phyloP scores from a whole-genome alignment of 1,139 yeast species.

The Meyerozyma athensensis region DNA sequence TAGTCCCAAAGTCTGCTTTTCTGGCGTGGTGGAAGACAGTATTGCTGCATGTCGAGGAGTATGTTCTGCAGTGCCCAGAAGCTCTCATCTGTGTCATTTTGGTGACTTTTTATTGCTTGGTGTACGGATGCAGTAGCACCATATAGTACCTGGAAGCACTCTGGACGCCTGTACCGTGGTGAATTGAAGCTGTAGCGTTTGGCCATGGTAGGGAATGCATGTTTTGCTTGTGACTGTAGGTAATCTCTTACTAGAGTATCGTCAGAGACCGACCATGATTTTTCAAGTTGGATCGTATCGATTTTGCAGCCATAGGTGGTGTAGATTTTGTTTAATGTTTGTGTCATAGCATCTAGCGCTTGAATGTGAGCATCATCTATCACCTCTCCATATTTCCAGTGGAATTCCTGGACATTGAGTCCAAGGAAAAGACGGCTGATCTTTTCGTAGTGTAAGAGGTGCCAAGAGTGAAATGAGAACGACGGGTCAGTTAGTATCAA shows the following conservation, averaged over 20 bases:
- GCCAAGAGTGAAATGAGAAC: background rate
- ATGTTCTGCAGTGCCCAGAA: slow-evolving; percentile 30
- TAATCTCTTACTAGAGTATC: slow-evolving; percentile 16
- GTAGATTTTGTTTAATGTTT: slow-evolving; percentile 15
- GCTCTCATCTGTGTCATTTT: background rate
- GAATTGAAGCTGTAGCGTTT: slow-evolving; percentile 20
- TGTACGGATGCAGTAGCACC: background rate
- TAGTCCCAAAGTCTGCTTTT: slow-evolving; percentile 15
- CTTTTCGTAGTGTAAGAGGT: background rate
- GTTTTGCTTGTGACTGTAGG: slow-evolving; percentile 8
- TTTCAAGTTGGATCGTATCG: slow-evolving; percentile 17
- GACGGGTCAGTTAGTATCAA: background rate
- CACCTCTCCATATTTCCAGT: slow-evolving; percentile 28
- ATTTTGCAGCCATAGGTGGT: slow-evolving; percentile 7
- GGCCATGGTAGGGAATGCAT: slow-evolving; percentile 16
- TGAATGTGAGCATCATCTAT: slow-evolving; percentile 24
- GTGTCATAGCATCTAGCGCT: slow-evolving; percentile 20
- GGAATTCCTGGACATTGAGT: slow-evolving; percentile 13
- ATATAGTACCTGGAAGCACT: slow-evolving; percentile 9
- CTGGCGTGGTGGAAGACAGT: slow-evolving; percentile 18
- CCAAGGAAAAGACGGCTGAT: slow-evolving; percentile 6
- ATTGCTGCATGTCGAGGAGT: slow-evolving; percentile 29
- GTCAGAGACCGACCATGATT: slow-evolving; percentile 32
- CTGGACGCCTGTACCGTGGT: slow-evolving; percentile 19
- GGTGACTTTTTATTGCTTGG: background rate